These are phyloP conservation scores for Domatiomyces catenatus DNA, from an alignment of 2,329 filamentous ascomycete species.

Conservation along the genomic window DNA sequence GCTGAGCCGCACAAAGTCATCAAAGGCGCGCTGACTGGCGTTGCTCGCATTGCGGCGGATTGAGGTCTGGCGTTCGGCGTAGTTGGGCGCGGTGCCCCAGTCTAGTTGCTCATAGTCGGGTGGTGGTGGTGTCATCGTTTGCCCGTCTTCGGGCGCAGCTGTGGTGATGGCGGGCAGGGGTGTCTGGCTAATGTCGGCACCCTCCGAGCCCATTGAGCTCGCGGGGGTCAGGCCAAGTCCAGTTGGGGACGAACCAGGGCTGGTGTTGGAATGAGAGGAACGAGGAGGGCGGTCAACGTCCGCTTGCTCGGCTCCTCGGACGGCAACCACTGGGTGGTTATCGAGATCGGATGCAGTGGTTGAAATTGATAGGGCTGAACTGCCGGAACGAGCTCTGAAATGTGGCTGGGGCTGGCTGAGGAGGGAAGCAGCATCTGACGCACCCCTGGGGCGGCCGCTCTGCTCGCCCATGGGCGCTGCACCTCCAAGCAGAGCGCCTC, in stretches of 20 bases:
- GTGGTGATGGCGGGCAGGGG: constrained; percentile 19
- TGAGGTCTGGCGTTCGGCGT: constrained; percentile 16
- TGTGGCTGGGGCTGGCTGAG: neutral
- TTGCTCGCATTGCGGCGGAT: constrained; percentile 10
- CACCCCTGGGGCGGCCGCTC: neutral
- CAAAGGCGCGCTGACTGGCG: constrained; percentile 6
- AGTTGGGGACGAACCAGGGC: constrained; percentile 19
- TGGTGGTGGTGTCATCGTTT: constrained; percentile 13
- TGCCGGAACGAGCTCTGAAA: neutral
- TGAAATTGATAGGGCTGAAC: neutral
- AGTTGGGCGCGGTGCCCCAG: constrained; percentile 30
- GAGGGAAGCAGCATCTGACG: neutral
- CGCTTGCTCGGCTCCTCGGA: neutral
- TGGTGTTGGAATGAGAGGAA: constrained; percentile 9
- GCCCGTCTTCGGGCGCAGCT: constrained; percentile 1
- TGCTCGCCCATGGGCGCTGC: constrained; percentile 23
- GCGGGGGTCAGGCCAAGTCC: constrained; percentile 17
- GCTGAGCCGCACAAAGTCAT: constrained; percentile 5
- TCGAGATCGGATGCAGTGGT: neutral
- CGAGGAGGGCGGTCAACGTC: neutral
- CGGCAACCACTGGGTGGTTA: neutral
- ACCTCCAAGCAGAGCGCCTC: constrained; percentile 29
- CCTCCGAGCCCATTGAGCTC: constrained; percentile 9
- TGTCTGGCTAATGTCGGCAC: constrained; percentile 25
- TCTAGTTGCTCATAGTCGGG: constrained; percentile 27